A percentile compares a stretch with the other conserved stretches of the same genome.
Evolutionary conservation across 2,329 filamentous ascomycete genomes (phyloP).

Genomic region (Hortaea werneckii): DNA sequence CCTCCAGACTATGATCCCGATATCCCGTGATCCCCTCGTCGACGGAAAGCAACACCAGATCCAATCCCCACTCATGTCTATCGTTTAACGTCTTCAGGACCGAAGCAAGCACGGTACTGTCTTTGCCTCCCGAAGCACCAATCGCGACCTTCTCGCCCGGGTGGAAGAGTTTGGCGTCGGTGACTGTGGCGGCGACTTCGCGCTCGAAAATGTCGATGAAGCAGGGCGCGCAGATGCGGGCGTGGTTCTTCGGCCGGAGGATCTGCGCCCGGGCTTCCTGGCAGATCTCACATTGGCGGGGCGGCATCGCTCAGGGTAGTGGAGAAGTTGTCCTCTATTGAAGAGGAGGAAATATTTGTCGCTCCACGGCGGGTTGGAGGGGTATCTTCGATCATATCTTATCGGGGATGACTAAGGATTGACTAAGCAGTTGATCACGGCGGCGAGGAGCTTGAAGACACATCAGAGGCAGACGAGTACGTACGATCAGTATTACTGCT

Average conservation of each 20-base stretch:
- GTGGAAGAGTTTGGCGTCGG: conserved; percentile 66
- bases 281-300: conserved; percentile 66
- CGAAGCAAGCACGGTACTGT: conserved; percentile 89
- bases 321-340: too few relatives aligned
- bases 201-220: conserved; percentile 83
- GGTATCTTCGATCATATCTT: too few relatives aligned
- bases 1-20: conserved; percentile 89
- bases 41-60: conserved; percentile 79
- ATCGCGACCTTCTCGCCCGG: conserved; percentile 84
- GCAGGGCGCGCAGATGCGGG: conserved; percentile 83
- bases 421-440: too few relatives aligned
- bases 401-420: too few relatives aligned
- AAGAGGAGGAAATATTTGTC: too few relatives aligned
- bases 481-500: too few relatives aligned
- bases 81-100: conserved; percentile 93
- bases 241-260: conserved; percentile 85
- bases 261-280: conserved; percentile 71
- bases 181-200: conserved; percentile 89
- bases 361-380: too few relatives aligned
- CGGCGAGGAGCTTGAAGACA: too few relatives aligned
- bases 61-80: conserved; percentile 72
- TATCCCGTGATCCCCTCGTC: conserved; percentile 98
- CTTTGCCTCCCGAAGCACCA: conserved; percentile 92
- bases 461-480: too few relatives aligned
- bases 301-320: conserved; percentile 51